phyloP scores from a whole-genome alignment of 768 basidiomycete species.

The Trametes villosa region DNA sequence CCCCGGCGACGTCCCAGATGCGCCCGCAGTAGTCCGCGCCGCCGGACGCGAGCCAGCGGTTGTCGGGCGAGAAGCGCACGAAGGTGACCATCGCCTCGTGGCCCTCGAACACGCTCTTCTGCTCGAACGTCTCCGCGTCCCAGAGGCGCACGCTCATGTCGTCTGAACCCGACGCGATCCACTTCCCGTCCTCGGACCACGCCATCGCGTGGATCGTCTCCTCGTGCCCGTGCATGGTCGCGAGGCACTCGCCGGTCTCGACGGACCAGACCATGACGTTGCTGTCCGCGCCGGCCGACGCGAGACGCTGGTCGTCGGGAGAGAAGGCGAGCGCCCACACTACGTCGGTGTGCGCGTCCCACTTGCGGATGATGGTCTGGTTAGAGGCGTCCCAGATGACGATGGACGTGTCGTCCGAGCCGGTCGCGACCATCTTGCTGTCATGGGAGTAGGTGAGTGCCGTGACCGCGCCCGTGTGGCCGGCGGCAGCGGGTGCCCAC shows the following conservation, averaged over 20 bases:
- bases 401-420: slow-evolving; percentile 15
- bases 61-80: slow-evolving; percentile 19
- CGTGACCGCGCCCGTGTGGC: slow-evolving; percentile 2
- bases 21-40: slow-evolving; percentile 8
- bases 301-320: slow-evolving; percentile 21
- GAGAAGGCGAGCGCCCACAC: slow-evolving; percentile 27
- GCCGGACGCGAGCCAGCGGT: slow-evolving; percentile 10
- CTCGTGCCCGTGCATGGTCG: slow-evolving; percentile 12
- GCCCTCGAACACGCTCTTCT: slow-evolving; percentile 1
- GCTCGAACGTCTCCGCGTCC: slow-evolving; percentile 13
- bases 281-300: slow-evolving; percentile 13
- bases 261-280: slow-evolving; percentile 6
- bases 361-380: not conserved
- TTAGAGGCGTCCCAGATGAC: slow-evolving; percentile 16
- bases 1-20: slow-evolving; percentile 46
- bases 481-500: not conserved
- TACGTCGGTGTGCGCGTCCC: slow-evolving; percentile 18
- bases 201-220: slow-evolving; percentile 2
- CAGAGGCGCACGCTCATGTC: slow-evolving; percentile 43
- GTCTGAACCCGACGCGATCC: slow-evolving; percentile 47
- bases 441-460: slow-evolving; percentile 17
- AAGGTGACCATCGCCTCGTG: slow-evolving; percentile 15
- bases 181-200: slow-evolving; percentile 24
- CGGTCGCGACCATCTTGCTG: slow-evolving; percentile 15
- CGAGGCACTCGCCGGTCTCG: slow-evolving; percentile 4